Percentiles rank a stretch among this genome's conserved stretches.
Conservation (phyloP, 306 rosid species). For the Cucumis hystrix region DNA sequence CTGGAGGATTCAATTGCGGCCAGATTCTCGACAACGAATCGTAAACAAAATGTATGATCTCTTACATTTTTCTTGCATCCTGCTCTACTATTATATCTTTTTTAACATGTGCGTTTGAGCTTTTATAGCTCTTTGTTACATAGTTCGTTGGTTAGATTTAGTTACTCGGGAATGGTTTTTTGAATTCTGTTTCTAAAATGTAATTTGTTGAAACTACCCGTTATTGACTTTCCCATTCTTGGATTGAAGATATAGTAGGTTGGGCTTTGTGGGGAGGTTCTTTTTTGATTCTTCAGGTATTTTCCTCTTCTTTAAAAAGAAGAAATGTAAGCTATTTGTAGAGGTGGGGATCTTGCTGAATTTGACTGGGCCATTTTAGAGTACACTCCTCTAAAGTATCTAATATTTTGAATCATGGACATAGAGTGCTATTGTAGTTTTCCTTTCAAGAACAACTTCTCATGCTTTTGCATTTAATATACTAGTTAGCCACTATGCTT, state of each 20-base stretch:
- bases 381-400: not conserved
- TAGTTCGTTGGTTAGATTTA: not conserved
- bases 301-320: no score
- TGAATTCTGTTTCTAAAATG: not conserved
- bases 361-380: no score
- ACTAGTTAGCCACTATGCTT: not conserved
- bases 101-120: no score
- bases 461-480: not conserved
- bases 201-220: not conserved
- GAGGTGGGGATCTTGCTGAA: no score
- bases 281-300: no score
- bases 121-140: no score
- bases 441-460: not conserved
- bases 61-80: not conserved
- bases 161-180: no score
- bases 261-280: no score
- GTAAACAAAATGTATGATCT: slow-evolving; percentile 8
- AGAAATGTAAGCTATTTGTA: no score
- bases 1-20: slow-evolving; percentile 13
- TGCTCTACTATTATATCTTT: not conserved
- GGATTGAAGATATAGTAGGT: not conserved
- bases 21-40: not conserved
- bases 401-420: not conserved
- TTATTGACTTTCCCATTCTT: not conserved
- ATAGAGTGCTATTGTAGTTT: not conserved